Evolutionary conservation across 2,329 filamentous ascomycete genomes (phyloP).

Genomic region (Nigrospora osmanthi): DNA sequence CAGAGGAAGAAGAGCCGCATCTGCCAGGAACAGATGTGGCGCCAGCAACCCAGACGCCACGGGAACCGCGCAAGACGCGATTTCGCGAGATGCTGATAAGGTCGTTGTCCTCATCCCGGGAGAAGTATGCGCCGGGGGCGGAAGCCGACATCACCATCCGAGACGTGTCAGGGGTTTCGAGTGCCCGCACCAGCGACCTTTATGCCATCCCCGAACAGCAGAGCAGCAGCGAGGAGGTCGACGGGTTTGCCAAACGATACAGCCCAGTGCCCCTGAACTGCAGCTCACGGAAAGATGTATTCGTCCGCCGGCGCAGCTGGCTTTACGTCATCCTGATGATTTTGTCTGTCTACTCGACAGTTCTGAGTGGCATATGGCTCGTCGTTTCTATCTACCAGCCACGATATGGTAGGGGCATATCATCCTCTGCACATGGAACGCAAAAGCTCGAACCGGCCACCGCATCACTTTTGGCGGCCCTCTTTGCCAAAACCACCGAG

Average conservation of each 20-base stretch:
- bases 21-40: not conserved
- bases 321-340: conserved; percentile 37
- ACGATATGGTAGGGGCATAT: conserved; percentile 51
- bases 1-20: not conserved
- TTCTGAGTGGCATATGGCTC: conserved; percentile 60
- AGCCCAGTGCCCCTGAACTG: conserved; percentile 19
- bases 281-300: conserved; percentile 17
- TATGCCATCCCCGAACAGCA: conserved; percentile 4
- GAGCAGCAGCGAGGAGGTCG: conserved; percentile 10
- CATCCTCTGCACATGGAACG: conserved; percentile 32
- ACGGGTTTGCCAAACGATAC: conserved; percentile 10
- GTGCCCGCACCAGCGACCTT: conserved; percentile 5
- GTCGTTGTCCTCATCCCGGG: conserved; percentile 10
- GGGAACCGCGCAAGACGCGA: conserved; percentile 7
- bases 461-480: conserved; percentile 58
- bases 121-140: conserved; percentile 4
- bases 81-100: conserved; percentile 12
- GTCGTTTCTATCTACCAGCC: conserved; percentile 54
- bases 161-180: conserved; percentile 5
- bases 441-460: conserved; percentile 47
- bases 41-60: not conserved
- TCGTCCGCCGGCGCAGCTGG: conserved; percentile 30
- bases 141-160: conserved; percentile 1
- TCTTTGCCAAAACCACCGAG: conserved; percentile 71
- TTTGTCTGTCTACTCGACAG: conserved; percentile 54